Evolutionary conservation across 371 early-diverging fungal species (phyloP).

Genomic region (Chytridiales sp.): DNA sequence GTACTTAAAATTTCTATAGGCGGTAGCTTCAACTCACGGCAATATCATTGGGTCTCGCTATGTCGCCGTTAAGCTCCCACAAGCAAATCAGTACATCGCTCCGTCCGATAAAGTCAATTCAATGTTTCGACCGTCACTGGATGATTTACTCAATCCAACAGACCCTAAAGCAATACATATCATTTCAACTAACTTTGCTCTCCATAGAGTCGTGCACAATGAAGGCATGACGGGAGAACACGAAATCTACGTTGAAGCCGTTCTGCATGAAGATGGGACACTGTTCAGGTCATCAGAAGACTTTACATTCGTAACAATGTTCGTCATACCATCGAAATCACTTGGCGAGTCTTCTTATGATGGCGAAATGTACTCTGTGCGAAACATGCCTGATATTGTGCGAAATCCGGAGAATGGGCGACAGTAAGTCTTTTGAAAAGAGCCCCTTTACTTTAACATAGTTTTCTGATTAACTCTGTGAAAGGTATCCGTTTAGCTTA

Average conservation of each 20-base stretch:
- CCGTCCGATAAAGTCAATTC: conserved; percentile 4
- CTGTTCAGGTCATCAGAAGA: conserved; percentile 10
- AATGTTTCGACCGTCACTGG: not conserved
- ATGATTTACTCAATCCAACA: not conserved
- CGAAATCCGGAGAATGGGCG: conserved; percentile 6
- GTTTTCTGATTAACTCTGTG: not conserved
- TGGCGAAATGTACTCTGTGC: conserved; percentile 16
- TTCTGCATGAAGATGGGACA: conserved; percentile 12
- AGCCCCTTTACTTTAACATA: not conserved
- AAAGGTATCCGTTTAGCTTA: conserved; percentile 8
- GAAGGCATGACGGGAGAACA: not conserved
- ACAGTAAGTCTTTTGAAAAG: too few species aligned
- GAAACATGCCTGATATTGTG: conserved; percentile 7
- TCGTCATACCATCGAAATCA: not conserved
- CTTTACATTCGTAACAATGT: conserved; percentile 16
- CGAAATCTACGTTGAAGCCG: conserved; percentile 22
- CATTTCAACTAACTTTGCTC: conserved; percentile 2
- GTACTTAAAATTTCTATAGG: not conserved
- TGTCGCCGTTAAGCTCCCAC: conserved; percentile 5
- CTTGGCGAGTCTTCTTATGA: not conserved
- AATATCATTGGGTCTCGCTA: conserved; percentile 8
- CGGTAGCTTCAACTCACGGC: not conserved
- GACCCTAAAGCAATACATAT: conserved; percentile 9
- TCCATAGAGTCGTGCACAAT: conserved; percentile 1
- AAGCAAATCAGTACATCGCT: not conserved